Percentiles rank a stretch among this genome's conserved stretches.
Evolutionary conservation across 192 early-diverging fungal genomes (phyloP).

Genomic region (Entophlyctis luteolus): DNA sequence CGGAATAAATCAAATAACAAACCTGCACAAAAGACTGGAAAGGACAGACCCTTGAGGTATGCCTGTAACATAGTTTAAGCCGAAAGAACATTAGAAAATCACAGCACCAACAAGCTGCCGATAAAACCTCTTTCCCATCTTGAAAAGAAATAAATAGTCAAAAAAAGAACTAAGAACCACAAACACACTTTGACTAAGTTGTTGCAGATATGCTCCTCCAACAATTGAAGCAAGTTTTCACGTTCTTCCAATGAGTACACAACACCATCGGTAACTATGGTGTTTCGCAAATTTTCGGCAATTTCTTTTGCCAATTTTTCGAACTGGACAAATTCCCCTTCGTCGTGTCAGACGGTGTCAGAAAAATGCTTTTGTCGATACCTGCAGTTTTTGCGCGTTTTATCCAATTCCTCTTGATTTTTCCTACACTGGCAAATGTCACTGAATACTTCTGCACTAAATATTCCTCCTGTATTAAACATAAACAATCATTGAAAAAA

Average conservation of each 20-base stretch:
- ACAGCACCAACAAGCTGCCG: slow-evolving; percentile 47
- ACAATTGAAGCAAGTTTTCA: slow-evolving; percentile 39
- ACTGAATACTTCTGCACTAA: slow-evolving; percentile 62
- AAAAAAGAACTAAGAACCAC: too few species aligned
- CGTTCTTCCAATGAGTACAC: slow-evolving; percentile 52
- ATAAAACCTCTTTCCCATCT: slow-evolving; percentile 59
- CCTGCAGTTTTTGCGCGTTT: slow-evolving; percentile 32
- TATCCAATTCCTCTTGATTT: slow-evolving; percentile 30
- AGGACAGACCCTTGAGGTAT: slow-evolving; percentile 91
- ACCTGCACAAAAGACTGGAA: slow-evolving; percentile 85
- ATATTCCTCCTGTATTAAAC: slow-evolving; percentile 63
- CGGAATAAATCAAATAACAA: neutral
- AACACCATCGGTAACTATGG: slow-evolving; percentile 70
- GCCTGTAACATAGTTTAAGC: slow-evolving; percentile 38
- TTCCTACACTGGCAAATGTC: slow-evolving; percentile 35
- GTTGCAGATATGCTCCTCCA: slow-evolving; percentile 62
- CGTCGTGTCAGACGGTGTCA: neutral
- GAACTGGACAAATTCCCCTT: slow-evolving; percentile 46
- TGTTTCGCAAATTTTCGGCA: slow-evolving; percentile 47
- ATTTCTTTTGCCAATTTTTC: slow-evolving; percentile 40
- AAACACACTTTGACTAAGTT: slow-evolving; percentile 57
- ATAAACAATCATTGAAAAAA: neutral
- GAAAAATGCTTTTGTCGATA: slow-evolving; percentile 4
- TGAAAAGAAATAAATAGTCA: neutral
- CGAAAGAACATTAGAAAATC: neutral